Evolutionary conservation across 2,329 filamentous ascomycete species (phyloP), one percentile per base, ranked within the genome.

Genomic region (Fusarium torulosum): DNA sequence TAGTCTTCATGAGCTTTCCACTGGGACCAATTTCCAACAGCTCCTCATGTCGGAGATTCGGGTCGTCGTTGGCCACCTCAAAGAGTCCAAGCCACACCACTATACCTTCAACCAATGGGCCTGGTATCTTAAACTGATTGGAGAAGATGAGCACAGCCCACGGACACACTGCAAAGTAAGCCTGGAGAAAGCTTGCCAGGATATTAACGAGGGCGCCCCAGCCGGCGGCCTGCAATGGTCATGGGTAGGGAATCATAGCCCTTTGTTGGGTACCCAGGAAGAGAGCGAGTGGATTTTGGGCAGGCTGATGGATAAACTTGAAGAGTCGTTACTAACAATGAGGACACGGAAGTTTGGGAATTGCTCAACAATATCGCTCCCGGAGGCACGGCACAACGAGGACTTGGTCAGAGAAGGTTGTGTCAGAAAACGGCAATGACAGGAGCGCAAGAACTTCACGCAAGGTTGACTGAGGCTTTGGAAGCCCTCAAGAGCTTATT

Each of bases 121-220:
- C n/a, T 49, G 52, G 52, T 54, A 54, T 13, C 42, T 54, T 15
- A 54, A 54, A 10, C 42, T 54, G 17, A 17, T 54, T 14, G 52
- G 52, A 3, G 52, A 54, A 23, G 33, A 54, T 19, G 52, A 54
- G 14, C 5, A 27, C 6, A 38, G 25, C 15, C 19, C 51, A 47
- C 6, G 20, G n/a, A 31, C 23, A 17, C 51, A 53, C 15, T 38
- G 51, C 15, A 38, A 23, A 15, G 41, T 15, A 7, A 14, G n/a
- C 6, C 31, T 19, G 20, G 15, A 17, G 13, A 33, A 15, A 19
- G 4, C 8, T 15, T 15, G 8, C 11, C 38, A 23, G 10, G 19
- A 11, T 29, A 4, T n/a, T 4, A 47, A 17, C 2, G 14, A 37
- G 3, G 15, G 23, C 2, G 15, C 29, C 14, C 43, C 19, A 4